A percentile compares a stretch with the other conserved stretches of the same genome.
Evolutionary conservation across 1,284 basidiomycete genomes (phyloP).

Genomic region (Amylostereum areolatum): DNA sequence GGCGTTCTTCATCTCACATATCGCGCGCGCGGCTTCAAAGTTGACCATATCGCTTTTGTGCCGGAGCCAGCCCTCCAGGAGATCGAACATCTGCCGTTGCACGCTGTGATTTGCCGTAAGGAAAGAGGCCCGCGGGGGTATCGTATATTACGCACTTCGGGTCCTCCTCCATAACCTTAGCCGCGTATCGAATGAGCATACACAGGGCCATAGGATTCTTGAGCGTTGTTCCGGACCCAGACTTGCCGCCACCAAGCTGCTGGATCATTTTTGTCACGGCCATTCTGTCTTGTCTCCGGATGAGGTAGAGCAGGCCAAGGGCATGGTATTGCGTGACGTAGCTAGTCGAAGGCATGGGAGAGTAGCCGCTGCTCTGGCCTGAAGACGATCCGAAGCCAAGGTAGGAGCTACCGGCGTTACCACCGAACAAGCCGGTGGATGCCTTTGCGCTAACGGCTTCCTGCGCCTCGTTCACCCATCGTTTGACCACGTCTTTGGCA

Average conservation of each 20-base stretch:
- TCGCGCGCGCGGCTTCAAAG: conserved; percentile 95
- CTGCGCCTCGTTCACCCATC: conserved; percentile 98
- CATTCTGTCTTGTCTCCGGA: conserved; percentile 97
- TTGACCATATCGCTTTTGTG: conserved; percentile 99
- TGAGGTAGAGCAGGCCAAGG: conserved; percentile 89
- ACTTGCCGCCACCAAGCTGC: conserved; percentile 87
- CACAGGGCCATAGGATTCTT: conserved; percentile 98
- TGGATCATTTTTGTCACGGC: conserved; percentile 99
- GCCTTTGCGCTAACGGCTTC: conserved; percentile 93
- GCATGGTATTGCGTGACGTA: conserved; percentile 98
- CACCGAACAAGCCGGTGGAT: conserved; percentile 61
- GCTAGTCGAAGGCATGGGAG: conserved; percentile 81
- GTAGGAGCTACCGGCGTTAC: conserved; percentile 50
- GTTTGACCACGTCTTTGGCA: conserved; percentile 91
- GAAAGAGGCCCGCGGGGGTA: conserved; percentile 2
- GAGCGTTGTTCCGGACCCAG: conserved; percentile 74
- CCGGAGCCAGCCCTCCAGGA: conserved; percentile 91
- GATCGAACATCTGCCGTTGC: conserved; percentile 89
- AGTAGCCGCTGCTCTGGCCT: conserved; percentile 51
- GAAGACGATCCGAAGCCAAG: conserved; percentile 61
- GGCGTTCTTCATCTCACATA: conserved; percentile 93
- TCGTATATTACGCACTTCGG: conserved; percentile 66
- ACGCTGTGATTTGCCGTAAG: conserved; percentile 42
- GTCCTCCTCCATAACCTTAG: conserved; percentile 98
- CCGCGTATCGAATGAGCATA: conserved; percentile 97